Evolutionary conservation across 176 grass and related monocot species (phyloP).

Genomic region (Triticum monococcum): DNA sequence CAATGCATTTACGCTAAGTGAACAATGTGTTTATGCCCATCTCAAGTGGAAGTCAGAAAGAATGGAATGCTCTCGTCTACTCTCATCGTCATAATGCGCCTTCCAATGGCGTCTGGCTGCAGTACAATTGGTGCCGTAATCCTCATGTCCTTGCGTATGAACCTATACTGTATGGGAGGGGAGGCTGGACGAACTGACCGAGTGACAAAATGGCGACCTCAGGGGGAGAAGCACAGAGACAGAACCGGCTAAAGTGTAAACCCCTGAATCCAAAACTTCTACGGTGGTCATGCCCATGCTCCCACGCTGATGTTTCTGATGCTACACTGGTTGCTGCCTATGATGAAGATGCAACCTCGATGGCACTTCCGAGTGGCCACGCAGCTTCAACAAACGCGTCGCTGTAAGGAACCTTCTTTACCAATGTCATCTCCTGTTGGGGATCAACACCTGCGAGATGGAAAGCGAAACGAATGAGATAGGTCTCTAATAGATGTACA

Average conservation of each 20-base stretch:
- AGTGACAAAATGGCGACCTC: constrained; percentile 30
- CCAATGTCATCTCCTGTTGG: constrained; percentile 85
- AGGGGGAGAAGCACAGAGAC: neutral
- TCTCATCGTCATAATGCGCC: constrained; percentile 23
- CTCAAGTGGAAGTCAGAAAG: constrained; percentile 24
- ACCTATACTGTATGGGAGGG: constrained; percentile 35
- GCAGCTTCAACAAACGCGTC: constrained; percentile 81
- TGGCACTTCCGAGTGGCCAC: constrained; percentile 96
- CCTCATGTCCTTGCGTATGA: constrained; percentile 25
- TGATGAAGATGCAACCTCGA: constrained; percentile 77
- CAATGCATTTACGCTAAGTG: neutral
- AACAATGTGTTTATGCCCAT: neutral
- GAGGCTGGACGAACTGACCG: constrained; percentile 11
- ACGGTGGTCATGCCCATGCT: neutral
- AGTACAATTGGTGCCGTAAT: constrained; percentile 22
- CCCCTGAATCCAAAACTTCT: constrained; percentile 28
- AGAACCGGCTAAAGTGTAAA: neutral
- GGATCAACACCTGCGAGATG: constrained; percentile 57
- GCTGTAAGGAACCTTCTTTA: constrained; percentile 86
- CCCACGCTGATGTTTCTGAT: neutral
- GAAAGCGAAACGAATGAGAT: neutral
- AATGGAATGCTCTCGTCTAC: constrained; percentile 32
- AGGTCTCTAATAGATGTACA: neutral
- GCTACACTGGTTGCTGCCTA: constrained; percentile 44
- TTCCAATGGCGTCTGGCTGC: constrained; percentile 19